Evolutionary conservation across 306 rosid genomes (phyloP).

Genomic region (Vigna hirtella): DNA sequence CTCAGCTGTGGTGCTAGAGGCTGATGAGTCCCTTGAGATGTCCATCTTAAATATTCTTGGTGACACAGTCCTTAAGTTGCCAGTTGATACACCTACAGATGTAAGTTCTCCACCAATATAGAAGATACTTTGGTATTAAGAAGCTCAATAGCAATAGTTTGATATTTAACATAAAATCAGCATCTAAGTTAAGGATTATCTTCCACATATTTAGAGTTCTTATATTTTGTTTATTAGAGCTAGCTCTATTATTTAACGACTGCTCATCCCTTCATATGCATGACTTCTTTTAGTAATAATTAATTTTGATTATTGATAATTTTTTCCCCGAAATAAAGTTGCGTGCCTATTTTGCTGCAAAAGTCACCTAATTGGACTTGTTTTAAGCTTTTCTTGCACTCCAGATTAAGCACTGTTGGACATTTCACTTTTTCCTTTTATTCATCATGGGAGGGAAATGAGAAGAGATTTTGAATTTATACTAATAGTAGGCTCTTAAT

Average conservation of each 20-base stretch:
- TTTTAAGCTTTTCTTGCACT: slow-evolving; percentile 30
- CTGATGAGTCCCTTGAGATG: slow-evolving; percentile 92
- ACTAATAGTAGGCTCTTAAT: background rate
- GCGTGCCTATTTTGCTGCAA: slow-evolving; percentile 3
- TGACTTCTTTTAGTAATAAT: slow-evolving; percentile 18
- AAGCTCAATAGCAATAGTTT: background rate
- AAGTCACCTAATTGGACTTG: background rate
- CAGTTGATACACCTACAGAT: slow-evolving; percentile 77
- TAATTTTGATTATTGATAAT: slow-evolving; percentile 22
- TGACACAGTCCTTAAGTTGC: slow-evolving; percentile 75
- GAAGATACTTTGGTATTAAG: slow-evolving; percentile 2
- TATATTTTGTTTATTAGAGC: slow-evolving; percentile 1
- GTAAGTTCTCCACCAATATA: slow-evolving; percentile 61
- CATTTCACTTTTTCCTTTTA: slow-evolving; percentile 13
- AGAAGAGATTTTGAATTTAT: background rate
- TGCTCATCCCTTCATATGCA: background rate
- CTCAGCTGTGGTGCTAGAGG: slow-evolving; percentile 63
- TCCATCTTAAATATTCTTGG: slow-evolving; percentile 79
- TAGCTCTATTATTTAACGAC: background rate
- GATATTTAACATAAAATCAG: background rate
- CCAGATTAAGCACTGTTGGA: slow-evolving; percentile 2
- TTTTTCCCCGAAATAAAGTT: slow-evolving; percentile 12
- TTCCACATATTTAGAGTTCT: background rate
- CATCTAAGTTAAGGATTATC: too few relatives aligned
- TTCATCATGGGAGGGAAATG: background rate